Evolutionary conservation across 495 filamentous ascomycete genomes (phyloP), one percentile per base, ranked within the genome.

Genomic region (Trichocladium antarcticum): DNA sequence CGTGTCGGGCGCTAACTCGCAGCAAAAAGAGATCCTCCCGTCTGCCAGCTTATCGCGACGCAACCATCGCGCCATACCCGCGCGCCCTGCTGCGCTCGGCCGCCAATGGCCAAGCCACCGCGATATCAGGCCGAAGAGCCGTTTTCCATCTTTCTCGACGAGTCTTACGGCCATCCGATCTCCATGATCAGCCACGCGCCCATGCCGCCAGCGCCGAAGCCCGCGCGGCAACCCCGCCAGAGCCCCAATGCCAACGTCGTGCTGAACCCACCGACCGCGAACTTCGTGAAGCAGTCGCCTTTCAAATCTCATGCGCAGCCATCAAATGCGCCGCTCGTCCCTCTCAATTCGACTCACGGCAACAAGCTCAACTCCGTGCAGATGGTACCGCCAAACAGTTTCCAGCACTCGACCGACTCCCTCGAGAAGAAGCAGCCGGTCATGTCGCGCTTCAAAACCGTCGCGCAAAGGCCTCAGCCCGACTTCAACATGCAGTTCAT

Each of bases 331-430:
- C 61, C 70, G 55, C 63, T 60, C 62, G 72, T 62, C 31, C 59
- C 74, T 50, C 69, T 61, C 53, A 69, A 59, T 67, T 67, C 60
- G 42, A 64, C 58, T 57, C 69, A 68, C 62, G 60, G 57, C 36
- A 73, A 68, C 52, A 71, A 66, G 42, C 65, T 83, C 45, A 75
- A 79, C 58, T 62, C 70, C 50, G 67, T 89, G 46, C 75, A 80
- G 38, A 87, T 93, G 64, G 80, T 81, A 42, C 85, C 85, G 4
- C 87, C 89, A 16, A 60, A 66, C 49, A 68, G 74, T 46, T 71
- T 77, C 34, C 70, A 66, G 49, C 83, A 84, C 56, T 73, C 74
- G 40, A 95, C 87, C n/a, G 89, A 92, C 67, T 92, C 88, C 12
- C 86, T 84, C 22, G 70, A 80, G 57, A 95, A 95, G 73, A 87